Evolutionary conservation across 83 land plant genomes (phyloP).

Genomic region (Thuja plicata): DNA sequence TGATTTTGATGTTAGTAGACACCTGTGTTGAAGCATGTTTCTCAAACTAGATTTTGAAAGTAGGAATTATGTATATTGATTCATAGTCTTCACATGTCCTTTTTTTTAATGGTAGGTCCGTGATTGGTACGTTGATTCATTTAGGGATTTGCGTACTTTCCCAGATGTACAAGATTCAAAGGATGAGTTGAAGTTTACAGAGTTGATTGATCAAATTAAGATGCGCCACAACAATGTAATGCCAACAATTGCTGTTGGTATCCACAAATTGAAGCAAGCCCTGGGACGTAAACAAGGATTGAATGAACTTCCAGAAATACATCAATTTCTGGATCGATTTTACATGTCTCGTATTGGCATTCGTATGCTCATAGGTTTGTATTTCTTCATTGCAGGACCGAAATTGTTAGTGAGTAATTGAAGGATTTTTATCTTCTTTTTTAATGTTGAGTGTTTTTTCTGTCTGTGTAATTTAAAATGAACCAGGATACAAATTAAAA

Average conservation of each 20-base stretch:
- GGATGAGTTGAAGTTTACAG: conserved; percentile 84
- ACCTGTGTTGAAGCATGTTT: not conserved
- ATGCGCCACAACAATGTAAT: conserved; percentile 96
- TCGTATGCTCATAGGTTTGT: conserved; percentile 95
- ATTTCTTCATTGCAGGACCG: not conserved
- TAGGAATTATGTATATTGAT: not conserved
- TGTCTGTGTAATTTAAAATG: not conserved
- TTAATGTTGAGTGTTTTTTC: not conserved
- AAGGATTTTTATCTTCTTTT: not conserved
- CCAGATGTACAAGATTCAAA: conserved; percentile 69
- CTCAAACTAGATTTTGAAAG: not conserved
- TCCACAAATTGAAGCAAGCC: conserved; percentile 87
- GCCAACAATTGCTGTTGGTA: conserved; percentile 92
- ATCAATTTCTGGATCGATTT: conserved; percentile 89
- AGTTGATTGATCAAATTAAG: conserved; percentile 80
- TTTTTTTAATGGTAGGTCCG: conserved; percentile 60
- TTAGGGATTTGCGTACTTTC: conserved; percentile 84
- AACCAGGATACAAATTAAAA: not conserved
- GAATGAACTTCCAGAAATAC: conserved; percentile 81
- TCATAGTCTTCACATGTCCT: not conserved
- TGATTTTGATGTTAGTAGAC: not conserved
- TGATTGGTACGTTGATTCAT: conserved; percentile 97
- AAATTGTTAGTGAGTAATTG: not conserved
- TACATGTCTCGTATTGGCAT: conserved; percentile 99
- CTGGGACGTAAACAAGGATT: conserved; percentile 49